Conservation (phyloP, 495 filamentous ascomycete genomes). For the Aspergillus nanangensis region DNA sequence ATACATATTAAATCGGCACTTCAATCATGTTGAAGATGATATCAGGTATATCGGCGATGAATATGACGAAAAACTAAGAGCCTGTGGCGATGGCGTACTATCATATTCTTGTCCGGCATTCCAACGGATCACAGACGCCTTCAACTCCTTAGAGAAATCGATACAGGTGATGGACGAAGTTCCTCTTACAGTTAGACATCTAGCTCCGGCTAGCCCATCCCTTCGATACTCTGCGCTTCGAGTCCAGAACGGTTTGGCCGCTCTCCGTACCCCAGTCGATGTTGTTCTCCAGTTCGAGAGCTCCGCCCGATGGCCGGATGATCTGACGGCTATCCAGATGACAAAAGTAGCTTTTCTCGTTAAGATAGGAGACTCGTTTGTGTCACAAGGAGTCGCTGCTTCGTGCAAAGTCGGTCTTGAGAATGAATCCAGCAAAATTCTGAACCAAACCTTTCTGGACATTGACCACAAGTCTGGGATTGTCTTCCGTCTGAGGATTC, state of each 20-base stretch:
- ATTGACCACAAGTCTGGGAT: conserved; percentile 66
- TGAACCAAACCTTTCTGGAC: conserved; percentile 83
- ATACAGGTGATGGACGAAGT: conserved; percentile 71
- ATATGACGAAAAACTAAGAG: conserved; percentile 52
- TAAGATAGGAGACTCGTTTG: conserved; percentile 69
- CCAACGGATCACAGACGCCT: conserved; percentile 53
- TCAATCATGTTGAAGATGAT: conserved; percentile 46
- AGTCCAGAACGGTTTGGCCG: conserved; percentile 27
- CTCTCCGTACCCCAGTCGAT: conserved; percentile 48
- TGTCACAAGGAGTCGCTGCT: conserved; percentile 45
- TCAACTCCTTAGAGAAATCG: conserved; percentile 66
- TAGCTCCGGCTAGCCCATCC: conserved; percentile 65
- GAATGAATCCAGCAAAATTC: conserved; percentile 57
- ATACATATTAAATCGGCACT: conserved; percentile 66
- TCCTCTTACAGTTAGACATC: conserved; percentile 73
- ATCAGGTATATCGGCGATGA: conserved; percentile 59
- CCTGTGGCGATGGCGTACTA: conserved; percentile 30
- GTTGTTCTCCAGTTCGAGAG: conserved; percentile 87
- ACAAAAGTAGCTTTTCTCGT: conserved; percentile 90
- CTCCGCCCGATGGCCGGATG: conserved; percentile 90
- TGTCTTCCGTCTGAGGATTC: conserved; percentile 51
- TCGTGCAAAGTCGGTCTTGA: conserved; percentile 73
- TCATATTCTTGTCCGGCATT: conserved; percentile 46
- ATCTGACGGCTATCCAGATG: conserved; percentile 81
- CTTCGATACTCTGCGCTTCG: conserved; percentile 68